A percentile compares a stretch with the other conserved stretches of the same genome.
Conservation (phyloP, 1,284 basidiomycete species). For the Irpex sp. region DNA sequence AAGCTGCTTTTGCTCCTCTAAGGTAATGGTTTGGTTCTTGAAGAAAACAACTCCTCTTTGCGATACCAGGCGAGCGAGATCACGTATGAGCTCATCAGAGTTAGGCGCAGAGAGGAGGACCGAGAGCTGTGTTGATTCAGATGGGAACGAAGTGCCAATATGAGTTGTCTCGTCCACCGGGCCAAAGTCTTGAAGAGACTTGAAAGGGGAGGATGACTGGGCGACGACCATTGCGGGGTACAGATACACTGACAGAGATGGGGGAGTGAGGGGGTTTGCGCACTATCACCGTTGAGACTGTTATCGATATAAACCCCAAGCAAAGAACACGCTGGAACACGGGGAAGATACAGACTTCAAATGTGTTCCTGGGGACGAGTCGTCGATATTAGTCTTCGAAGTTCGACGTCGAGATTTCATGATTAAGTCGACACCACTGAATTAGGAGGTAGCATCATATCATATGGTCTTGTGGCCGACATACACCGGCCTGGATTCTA, state of each 20-base stretch:
- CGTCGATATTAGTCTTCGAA: no score
- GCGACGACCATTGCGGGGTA: constrained; percentile 9
- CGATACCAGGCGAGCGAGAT: constrained; percentile 55
- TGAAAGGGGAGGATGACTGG: background rate
- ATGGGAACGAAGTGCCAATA: constrained; percentile 28
- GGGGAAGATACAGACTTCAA: no score
- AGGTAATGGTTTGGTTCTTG: constrained; percentile 47
- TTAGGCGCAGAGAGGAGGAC: constrained; percentile 35
- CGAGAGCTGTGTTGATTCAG: constrained; percentile 32
- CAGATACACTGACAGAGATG: background rate
- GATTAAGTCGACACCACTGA: background rate
- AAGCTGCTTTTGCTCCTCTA: constrained; percentile 43
- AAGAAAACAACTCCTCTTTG: constrained; percentile 76
- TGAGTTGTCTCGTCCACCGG: constrained; percentile 28
- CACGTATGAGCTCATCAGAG: constrained; percentile 39
- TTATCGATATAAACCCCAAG: background rate
- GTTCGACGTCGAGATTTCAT: background rate
- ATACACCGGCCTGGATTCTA: no score
- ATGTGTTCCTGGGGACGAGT: no score
- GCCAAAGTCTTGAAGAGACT: constrained; percentile 4
- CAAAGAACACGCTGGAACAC: no score
- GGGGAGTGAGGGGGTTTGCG: background rate
- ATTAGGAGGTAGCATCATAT: background rate
- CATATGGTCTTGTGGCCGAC: background rate
- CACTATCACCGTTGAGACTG: background rate